phyloP scores from a whole-genome alignment of 2,329 filamentous ascomycete species.

The Colletotrichum coccodes region DNA sequence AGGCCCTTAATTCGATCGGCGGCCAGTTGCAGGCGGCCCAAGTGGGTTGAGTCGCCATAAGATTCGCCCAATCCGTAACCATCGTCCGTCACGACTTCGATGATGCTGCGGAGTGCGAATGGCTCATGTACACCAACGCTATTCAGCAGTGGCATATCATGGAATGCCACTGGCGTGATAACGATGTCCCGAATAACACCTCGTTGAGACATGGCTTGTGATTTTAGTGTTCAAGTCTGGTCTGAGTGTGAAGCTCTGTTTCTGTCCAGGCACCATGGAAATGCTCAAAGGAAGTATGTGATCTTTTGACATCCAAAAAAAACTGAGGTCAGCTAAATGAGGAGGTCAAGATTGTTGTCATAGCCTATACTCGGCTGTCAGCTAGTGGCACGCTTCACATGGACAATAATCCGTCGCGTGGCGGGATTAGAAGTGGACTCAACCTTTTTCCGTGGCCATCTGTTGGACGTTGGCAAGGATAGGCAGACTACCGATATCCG shows the following conservation, averaged over 20 bases:
- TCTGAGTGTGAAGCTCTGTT: not conserved
- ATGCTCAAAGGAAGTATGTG: too few relatives aligned
- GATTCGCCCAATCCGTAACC: conserved; percentile 52
- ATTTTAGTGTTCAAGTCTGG: not conserved
- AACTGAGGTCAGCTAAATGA: not conserved
- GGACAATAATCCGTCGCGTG: not conserved
- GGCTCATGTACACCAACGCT: conserved; percentile 55
- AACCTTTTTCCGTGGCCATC: not conserved
- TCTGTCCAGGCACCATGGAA: too few relatives aligned
- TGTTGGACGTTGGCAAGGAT: conserved; percentile 3
- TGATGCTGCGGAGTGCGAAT: conserved; percentile 52
- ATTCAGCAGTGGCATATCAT: conserved; percentile 55
- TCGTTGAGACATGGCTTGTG: conserved; percentile 37
- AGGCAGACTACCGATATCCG: not conserved
- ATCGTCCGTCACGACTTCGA: conserved; percentile 48
- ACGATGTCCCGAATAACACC: conserved; percentile 48
- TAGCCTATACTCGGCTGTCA: not conserved
- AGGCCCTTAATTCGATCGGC: conserved; percentile 40
- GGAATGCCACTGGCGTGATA: conserved; percentile 55
- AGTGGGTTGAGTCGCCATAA: conserved; percentile 51
- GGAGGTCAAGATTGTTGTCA: not conserved
- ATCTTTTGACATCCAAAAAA: not conserved
- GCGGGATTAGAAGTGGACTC: not conserved
- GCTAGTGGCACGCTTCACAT: too few relatives aligned
- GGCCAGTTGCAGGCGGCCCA: conserved; percentile 44